Conservation (phyloP, 2,329 filamentous ascomycete species). For the Apiospora sp. region DNA sequence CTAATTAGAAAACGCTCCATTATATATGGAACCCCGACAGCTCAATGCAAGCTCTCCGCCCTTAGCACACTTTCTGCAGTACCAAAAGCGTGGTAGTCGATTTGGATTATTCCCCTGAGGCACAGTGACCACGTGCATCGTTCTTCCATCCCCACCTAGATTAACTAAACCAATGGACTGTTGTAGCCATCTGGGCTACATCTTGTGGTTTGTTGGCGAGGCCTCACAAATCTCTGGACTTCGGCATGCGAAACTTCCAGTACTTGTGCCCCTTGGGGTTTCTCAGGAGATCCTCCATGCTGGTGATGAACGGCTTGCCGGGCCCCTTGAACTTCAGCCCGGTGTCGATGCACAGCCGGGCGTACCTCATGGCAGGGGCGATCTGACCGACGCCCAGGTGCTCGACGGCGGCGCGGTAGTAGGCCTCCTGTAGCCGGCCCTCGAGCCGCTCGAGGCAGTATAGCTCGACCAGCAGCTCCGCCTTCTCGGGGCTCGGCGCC, state of each 20-base stretch:
- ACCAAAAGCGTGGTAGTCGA: no score
- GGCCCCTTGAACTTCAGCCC: slow-evolving; percentile 41
- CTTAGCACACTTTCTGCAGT: no score
- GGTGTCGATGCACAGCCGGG: slow-evolving; percentile 38
- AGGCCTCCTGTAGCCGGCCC: slow-evolving; percentile 44
- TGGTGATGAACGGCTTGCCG: slow-evolving; percentile 40
- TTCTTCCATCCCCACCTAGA: no score
- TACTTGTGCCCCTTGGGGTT: slow-evolving; percentile 41
- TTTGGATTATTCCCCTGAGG: no score
- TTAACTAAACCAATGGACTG: no score
- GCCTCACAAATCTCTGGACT: not conserved
- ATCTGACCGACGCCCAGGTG: slow-evolving; percentile 47
- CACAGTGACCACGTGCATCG: no score
- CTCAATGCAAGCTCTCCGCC: no score
- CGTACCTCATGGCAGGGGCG: slow-evolving; percentile 43
- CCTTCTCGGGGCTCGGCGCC: slow-evolving; percentile 39
- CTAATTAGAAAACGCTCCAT: not conserved
- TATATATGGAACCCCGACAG: no score
- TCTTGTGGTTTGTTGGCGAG: not conserved
- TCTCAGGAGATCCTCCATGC: slow-evolving; percentile 44
- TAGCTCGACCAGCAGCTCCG: slow-evolving; percentile 46
- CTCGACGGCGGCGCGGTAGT: slow-evolving; percentile 50
- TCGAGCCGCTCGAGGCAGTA: slow-evolving; percentile 46
- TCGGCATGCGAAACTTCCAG: slow-evolving; percentile 32
- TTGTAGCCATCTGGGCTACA: not conserved